Percentiles rank a stretch among this genome's conserved stretches.
Conservation (phyloP, 192 early-diverging fungal species). For the Diversispora eburnea region DNA sequence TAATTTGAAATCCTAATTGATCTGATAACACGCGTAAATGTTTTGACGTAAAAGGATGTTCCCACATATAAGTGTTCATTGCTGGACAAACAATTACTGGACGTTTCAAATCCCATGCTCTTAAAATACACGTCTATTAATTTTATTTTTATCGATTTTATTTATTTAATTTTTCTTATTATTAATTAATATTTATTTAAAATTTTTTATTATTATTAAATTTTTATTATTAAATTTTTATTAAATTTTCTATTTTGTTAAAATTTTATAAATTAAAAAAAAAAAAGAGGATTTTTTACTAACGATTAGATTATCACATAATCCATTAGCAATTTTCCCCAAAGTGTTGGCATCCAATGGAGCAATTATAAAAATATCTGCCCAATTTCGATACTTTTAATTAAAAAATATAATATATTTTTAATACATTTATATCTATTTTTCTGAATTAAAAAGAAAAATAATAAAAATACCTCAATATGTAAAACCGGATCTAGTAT, state of each 20-base stretch:
- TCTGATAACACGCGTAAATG: constrained; percentile 60
- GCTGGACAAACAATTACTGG: constrained; percentile 83
- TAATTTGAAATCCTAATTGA: constrained; percentile 58
- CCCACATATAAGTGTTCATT: constrained; percentile 99
- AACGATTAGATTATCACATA: constrained; percentile 92
- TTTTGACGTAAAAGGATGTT: constrained; percentile 77
- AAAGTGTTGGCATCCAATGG: constrained; percentile 94
- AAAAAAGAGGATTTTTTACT: neutral
- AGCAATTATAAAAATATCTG: constrained; percentile 82
- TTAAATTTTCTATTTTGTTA: no score
- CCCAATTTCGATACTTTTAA: constrained; percentile 85
- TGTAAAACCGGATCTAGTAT: constrained; percentile 90
- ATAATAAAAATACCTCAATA: constrained; percentile 61
- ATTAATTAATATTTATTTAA: neutral
- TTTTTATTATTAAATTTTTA: no score
- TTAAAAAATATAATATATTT: neutral
- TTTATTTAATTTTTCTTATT: neutral
- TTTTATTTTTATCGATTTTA: neutral
- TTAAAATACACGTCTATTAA: constrained; percentile 73
- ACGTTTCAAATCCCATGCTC: constrained; percentile 81
- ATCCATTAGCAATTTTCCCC: constrained; percentile 83
- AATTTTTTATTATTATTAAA: no score
- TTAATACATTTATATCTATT: neutral
- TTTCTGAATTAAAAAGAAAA: no score
- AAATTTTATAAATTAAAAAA: neutral